Conservation (phyloP, 1,284 basidiomycete species). For the Microbotryum scabiosae region DNA sequence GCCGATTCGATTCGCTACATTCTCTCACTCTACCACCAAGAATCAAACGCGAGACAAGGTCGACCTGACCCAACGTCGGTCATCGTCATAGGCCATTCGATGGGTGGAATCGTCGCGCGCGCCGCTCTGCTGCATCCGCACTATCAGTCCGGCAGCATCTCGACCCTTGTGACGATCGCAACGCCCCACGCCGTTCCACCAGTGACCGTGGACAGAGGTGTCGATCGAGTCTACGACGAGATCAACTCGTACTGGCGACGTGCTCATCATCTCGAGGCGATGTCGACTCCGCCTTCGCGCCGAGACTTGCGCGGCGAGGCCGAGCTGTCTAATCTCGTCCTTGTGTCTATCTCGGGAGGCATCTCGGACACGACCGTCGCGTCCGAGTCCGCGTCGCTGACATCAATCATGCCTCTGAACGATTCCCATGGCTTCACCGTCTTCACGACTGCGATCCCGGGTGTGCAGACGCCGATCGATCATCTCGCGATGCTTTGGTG, state of each 20-base stretch:
- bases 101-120: constrained; percentile 91
- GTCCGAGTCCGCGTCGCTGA: constrained; percentile 77
- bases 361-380: constrained; percentile 85
- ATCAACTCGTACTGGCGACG: constrained; percentile 39
- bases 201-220: constrained; percentile 69
- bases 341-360: constrained; percentile 85
- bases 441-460: constrained; percentile 78
- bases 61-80: constrained; percentile 43
- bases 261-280: constrained; percentile 37
- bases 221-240: constrained; percentile 61
- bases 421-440: constrained; percentile 49
- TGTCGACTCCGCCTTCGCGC: constrained; percentile 13
- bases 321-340: constrained; percentile 43
- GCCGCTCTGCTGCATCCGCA: constrained; percentile 54
- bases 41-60: neutral
- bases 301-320: neutral
- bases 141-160: constrained; percentile 44
- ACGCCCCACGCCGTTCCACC: constrained; percentile 86
- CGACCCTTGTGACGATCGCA: constrained; percentile 85
- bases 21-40: constrained; percentile 56
- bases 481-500: constrained; percentile 99
- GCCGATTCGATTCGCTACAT: constrained; percentile 66
- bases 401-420: constrained; percentile 36
- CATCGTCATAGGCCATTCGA: constrained; percentile 84
- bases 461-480: constrained; percentile 88